A percentile compares a stretch with the other conserved stretches of the same genome.
These are phyloP conservation scores for Friedmanniomyces simplex DNA, from an alignment of 495 filamentous ascomycete genomes.

Conservation along the genomic window DNA sequence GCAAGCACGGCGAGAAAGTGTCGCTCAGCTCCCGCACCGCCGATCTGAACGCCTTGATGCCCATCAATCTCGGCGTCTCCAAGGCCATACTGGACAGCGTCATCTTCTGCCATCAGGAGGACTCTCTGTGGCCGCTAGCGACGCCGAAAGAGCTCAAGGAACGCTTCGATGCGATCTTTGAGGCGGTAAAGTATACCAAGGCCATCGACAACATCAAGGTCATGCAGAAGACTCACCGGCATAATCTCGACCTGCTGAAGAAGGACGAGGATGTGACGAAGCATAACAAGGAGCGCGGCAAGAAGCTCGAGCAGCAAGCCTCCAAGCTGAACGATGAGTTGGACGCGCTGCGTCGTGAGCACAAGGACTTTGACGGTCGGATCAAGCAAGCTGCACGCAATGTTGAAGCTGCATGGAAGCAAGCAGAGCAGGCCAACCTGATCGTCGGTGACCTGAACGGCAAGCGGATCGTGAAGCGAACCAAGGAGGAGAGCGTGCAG, in stretches of 20 bases:
- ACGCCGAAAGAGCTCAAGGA: constrained; percentile 78
- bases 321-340: constrained; percentile 60
- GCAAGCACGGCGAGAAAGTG: constrained; percentile 70
- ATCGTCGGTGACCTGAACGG: constrained; percentile 61
- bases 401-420: constrained; percentile 48
- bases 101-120: constrained; percentile 98
- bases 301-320: constrained; percentile 52
- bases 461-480: constrained; percentile 61
- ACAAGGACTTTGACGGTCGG: constrained; percentile 43
- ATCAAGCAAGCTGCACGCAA: constrained; percentile 46
- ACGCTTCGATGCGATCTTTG: constrained; percentile 94
- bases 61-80: constrained; percentile 81
- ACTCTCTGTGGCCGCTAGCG: constrained; percentile 96
- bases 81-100: constrained; percentile 82
- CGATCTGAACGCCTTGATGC: constrained; percentile 56
- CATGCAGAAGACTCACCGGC: constrained; percentile 70
- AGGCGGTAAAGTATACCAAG: constrained; percentile 92
- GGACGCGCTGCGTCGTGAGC: constrained; percentile 51
- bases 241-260: constrained; percentile 59
- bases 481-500: constrained; percentile 53
- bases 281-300: constrained; percentile 76
- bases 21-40: constrained; percentile 66
- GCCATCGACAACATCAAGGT: constrained; percentile 88
- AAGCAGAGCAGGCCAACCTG: constrained; percentile 50
- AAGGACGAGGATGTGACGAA: constrained; percentile 66